phyloP scores from a whole-genome alignment of 2,329 filamentous ascomycete species.

The Aphanoascus verrucosus region DNA sequence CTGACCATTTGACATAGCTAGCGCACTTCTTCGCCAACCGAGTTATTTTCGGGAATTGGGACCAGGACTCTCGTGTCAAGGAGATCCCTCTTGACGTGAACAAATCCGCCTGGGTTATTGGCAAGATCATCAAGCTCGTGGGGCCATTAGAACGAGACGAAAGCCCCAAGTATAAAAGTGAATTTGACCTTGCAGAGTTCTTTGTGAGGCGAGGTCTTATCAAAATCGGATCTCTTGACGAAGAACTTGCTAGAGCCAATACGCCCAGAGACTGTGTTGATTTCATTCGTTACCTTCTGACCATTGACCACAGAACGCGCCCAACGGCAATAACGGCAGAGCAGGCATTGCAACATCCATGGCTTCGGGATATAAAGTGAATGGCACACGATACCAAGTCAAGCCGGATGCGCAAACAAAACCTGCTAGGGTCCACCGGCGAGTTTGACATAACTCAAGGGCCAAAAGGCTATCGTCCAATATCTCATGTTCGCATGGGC shows the following conservation, averaged over 20 bases:
- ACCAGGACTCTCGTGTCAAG: constrained; percentile 6
- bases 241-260: constrained; percentile 9
- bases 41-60: constrained; percentile 10
- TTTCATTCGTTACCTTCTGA: constrained; percentile 11
- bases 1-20: constrained; percentile 8
- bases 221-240: constrained; percentile 10
- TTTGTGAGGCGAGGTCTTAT: constrained; percentile 11
- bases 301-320: constrained; percentile 8
- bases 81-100: constrained; percentile 6
- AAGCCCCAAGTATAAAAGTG: constrained; percentile 9
- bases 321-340: constrained; percentile 13
- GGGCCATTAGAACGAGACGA: constrained; percentile 10
- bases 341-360: constrained; percentile 13
- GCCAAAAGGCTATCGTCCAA: too few species aligned
- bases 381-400: too few species aligned
- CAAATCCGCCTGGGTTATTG: constrained; percentile 14
- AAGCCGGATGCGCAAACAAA: too few species aligned
- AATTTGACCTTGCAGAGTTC: constrained; percentile 13
- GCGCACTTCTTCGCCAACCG: constrained; percentile 11
- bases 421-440: too few species aligned
- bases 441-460: too few species aligned
- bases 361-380: too few species aligned
- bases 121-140: constrained; percentile 13
- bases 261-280: constrained; percentile 6
- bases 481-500: too few species aligned